Conservation (phyloP, 805 yeast species). For the Yarrowia bubula region DNA sequence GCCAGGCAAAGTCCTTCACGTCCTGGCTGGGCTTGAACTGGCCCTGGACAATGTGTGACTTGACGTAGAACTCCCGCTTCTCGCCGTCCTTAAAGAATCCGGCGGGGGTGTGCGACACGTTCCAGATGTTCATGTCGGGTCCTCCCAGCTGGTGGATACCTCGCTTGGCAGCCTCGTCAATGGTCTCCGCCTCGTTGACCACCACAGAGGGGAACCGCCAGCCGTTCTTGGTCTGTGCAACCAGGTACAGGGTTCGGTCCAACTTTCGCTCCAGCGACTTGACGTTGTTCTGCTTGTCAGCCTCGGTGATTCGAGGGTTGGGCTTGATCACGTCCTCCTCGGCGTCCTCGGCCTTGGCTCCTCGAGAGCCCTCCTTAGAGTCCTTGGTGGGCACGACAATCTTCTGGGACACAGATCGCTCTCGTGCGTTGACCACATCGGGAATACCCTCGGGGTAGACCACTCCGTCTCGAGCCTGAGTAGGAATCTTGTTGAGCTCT, state of each 20-base stretch:
- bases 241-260: conserved; percentile 73
- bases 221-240: conserved; percentile 47
- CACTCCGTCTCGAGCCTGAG: conserved; percentile 66
- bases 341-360: conserved; percentile 29
- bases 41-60: conserved; percentile 88
- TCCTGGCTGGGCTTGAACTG: conserved; percentile 51
- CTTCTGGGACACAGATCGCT: conserved; percentile 77
- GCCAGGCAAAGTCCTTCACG: conserved; percentile 68
- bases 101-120: conserved; percentile 80
- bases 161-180: conserved; percentile 71
- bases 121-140: conserved; percentile 73
- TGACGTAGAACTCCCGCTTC: conserved; percentile 66
- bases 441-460: conserved; percentile 83
- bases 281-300: conserved; percentile 63
- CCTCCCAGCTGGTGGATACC: conserved; percentile 77
- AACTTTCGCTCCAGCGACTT: conserved; percentile 75
- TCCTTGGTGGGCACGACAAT: conserved; percentile 67
- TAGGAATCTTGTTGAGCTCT: conserved; percentile 73
- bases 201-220: conserved; percentile 86
- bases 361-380: conserved; percentile 34
- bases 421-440: conserved; percentile 83
- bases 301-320: conserved; percentile 70
- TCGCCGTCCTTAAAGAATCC: conserved; percentile 43
- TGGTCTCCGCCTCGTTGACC: conserved; percentile 46
- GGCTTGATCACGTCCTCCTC: conserved; percentile 53